Evolutionary conservation across 2,329 filamentous ascomycete species (phyloP).

Genomic region (Fusarium pseudoanthophilum): DNA sequence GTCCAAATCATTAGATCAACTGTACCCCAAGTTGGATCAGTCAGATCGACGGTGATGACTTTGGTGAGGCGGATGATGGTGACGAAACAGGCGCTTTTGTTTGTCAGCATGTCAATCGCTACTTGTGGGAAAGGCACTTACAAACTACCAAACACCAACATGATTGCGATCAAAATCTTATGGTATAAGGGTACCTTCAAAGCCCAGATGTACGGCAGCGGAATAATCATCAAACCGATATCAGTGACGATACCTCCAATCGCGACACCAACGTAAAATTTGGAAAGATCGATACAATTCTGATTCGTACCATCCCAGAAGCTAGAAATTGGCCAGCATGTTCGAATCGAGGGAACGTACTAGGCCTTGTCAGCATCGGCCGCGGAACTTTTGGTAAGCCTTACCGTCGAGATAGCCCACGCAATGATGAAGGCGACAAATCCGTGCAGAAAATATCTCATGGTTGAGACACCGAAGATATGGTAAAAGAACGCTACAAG

Average conservation of each 20-base stretch:
- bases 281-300: constrained; percentile 11
- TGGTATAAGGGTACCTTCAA: not conserved
- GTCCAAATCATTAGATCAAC: constrained; percentile 12
- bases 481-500: not conserved
- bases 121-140: rapidly evolving
- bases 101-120: rapidly evolving
- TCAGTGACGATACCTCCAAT: constrained; percentile 13
- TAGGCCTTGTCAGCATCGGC: not conserved
- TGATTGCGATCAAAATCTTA: constrained; percentile 1
- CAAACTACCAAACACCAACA: constrained; percentile 14
- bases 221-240: not conserved
- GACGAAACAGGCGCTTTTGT: not conserved
- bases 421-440: not conserved
- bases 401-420: constrained; percentile 5
- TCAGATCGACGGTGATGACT: not conserved
- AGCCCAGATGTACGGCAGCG: constrained; percentile 1
- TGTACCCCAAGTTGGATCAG: constrained; percentile 4
- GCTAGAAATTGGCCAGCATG: constrained; percentile 2
- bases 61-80: constrained; percentile 8
- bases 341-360: constrained; percentile 13
- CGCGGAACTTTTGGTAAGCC: rapidly evolving
- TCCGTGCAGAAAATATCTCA: constrained; percentile 8
- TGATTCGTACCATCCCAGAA: constrained; percentile 12
- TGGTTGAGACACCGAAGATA: not conserved
- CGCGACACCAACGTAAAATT: constrained; percentile 11